Evolutionary conservation across 768 basidiomycete species (phyloP).

Genomic region (Brasilioporus rufonigricans): DNA sequence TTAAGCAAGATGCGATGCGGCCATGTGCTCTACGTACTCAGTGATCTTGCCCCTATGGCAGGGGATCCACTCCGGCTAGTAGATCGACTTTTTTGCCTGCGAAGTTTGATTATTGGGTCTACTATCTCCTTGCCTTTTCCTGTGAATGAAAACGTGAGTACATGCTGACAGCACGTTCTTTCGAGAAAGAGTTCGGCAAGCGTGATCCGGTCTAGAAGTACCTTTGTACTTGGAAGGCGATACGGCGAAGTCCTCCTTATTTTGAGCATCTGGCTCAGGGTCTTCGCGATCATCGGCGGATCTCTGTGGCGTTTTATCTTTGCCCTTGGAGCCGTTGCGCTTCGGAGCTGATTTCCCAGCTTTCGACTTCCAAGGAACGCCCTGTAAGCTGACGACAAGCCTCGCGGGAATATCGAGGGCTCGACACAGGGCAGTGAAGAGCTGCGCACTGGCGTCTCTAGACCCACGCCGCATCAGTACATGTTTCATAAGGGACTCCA

Average conservation of each 20-base stretch:
- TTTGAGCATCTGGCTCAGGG: slow-evolving; percentile 34
- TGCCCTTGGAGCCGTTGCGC: slow-evolving; percentile 39
- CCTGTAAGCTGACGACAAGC: slow-evolving; percentile 86
- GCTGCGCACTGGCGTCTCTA: slow-evolving; percentile 82
- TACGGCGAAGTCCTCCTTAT: slow-evolving; percentile 36
- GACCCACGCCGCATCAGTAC: slow-evolving; percentile 77
- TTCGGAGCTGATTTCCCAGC: slow-evolving; percentile 49
- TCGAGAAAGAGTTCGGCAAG: neutral
- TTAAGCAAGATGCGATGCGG: slow-evolving; percentile 17
- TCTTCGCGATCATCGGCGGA: slow-evolving; percentile 21
- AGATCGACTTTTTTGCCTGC: slow-evolving; percentile 53
- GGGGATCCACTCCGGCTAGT: slow-evolving; percentile 38
- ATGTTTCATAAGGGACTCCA: slow-evolving; percentile 93
- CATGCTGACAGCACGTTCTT: slow-evolving; percentile 1
- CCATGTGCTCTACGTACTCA: slow-evolving; percentile 17
- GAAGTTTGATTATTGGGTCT: slow-evolving; percentile 53
- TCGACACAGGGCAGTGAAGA: slow-evolving; percentile 89
- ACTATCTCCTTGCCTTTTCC: slow-evolving; percentile 60
- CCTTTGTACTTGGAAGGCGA: slow-evolving; percentile 35
- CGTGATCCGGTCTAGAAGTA: slow-evolving; percentile 18
- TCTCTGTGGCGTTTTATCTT: slow-evolving; percentile 30
- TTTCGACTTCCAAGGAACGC: slow-evolving; percentile 83
- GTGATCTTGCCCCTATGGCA: slow-evolving; percentile 10
- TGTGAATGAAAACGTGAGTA: slow-evolving; percentile 23
- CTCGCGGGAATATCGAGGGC: slow-evolving; percentile 84